Evolutionary conservation across 1,284 basidiomycete species (phyloP), one percentile per base, ranked within the genome.

Genomic region (Fistulinella cinereoalba): DNA sequence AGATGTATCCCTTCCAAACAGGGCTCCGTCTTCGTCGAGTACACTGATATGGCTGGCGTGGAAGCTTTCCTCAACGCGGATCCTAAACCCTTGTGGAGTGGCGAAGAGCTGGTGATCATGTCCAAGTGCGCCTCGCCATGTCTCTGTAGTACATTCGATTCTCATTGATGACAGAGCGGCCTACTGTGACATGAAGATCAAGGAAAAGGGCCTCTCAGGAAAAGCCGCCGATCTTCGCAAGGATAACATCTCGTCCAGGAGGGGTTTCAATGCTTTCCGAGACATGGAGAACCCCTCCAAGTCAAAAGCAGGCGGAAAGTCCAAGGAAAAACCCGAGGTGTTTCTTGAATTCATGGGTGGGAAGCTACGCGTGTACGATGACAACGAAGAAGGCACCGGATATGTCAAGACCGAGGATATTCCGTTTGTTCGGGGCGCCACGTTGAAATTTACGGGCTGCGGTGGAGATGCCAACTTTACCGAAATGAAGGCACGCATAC

Each of bases 111-210:
- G 34, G 62, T 88, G 37, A 81, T 80, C 60, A 97, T 97, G 94
- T 77, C 86, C 59, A 97, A 97, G 88, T 91, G 55, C 48, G 80
- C 66, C 16, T n/a, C n/a, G n/a, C n/a, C 15, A 9, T 22, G n/a
- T 21, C 27, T 44, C 13, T 41, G 4, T 24, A 23, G 16, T 11
- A n/a, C 15, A 16, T 32, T 33, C 18, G n/a, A 3, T 21, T 21
- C n/a, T 49, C 16, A 51, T 22, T 3, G 25, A 6, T 15, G 3
- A 22, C 56, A 92, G 89, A 65, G 85, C 88, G 53, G 92, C 76
- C 7, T 99, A 98, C 69, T 92, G 93, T 61, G 83, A 92, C 56
- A 96, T 95, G 92, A 99, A 98, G 73, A 91, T 95, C 71, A 88
- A 92, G 70, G 95, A 97, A 72, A 97, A 97, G 71, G 93, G 93